phyloP scores from a whole-genome alignment of 768 basidiomycete genomes.

The Trametes gibbosa region DNA sequence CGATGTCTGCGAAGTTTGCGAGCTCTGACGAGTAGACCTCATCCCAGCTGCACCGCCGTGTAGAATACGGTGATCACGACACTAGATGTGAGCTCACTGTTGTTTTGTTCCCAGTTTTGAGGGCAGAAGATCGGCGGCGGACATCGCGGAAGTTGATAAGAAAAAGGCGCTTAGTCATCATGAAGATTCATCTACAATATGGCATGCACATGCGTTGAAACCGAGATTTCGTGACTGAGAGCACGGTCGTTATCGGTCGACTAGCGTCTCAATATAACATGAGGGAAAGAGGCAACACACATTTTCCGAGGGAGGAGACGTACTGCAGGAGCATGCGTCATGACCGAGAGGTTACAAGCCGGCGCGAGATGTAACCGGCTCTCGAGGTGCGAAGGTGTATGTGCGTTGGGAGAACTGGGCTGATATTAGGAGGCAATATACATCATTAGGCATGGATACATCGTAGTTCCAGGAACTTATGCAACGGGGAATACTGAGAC shows the following conservation, averaged over 20 bases:
- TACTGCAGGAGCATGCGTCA: too few relatives aligned
- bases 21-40: conserved; percentile 70
- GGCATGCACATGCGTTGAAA: not conserved
- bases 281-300: too few relatives aligned
- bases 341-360: too few relatives aligned
- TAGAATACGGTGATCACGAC: too few relatives aligned
- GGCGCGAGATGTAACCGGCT: too few relatives aligned
- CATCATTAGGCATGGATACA: conserved; percentile 21
- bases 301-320: too few relatives aligned
- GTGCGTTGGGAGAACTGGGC: not conserved
- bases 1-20: conserved; percentile 68
- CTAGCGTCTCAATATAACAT: too few relatives aligned
- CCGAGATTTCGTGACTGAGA: not conserved
- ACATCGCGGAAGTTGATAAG: conserved; percentile 19
- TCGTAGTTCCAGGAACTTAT: conserved; percentile 7
- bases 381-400: too few relatives aligned
- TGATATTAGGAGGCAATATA: conserved; percentile 23
- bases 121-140: conserved; percentile 49
- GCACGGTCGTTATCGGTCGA: too few relatives aligned
- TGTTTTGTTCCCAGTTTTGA: conserved; percentile 79
- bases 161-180: conserved; percentile 28
- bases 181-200: too few relatives aligned
- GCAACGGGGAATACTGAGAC: not conserved
- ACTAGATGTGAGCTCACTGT: conserved; percentile 49
- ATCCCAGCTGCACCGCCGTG: conserved; percentile 60